Conservation (phyloP, 2,329 filamentous ascomycete species). For the Chaetomiaceae sp. region DNA sequence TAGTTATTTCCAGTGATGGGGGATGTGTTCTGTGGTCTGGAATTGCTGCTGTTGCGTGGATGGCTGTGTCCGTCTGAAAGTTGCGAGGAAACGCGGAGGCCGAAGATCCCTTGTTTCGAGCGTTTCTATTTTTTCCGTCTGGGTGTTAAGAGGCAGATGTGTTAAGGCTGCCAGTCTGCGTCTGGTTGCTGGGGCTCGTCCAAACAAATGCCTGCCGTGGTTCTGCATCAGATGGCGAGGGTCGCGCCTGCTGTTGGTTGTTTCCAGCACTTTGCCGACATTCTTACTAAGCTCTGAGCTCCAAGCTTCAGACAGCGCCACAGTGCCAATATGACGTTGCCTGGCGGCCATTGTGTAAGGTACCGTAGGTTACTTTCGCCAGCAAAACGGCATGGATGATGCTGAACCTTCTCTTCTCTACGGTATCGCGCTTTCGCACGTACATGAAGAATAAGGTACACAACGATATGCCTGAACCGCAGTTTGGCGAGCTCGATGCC, state of each 20-base stretch:
- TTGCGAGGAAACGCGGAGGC: conserved; percentile 5
- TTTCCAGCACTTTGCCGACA: background rate
- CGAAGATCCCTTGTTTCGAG: conserved; percentile 14
- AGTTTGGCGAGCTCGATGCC: too few relatives aligned
- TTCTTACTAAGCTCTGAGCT: background rate
- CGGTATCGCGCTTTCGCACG: too few relatives aligned
- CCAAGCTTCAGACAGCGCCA: too few relatives aligned
- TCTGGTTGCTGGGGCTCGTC: conserved; percentile 2
- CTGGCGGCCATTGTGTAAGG: too few relatives aligned
- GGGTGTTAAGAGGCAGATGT: conserved; percentile 1
- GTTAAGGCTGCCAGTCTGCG: background rate
- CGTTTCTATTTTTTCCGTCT: conserved; percentile 4
- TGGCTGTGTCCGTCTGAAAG: background rate
- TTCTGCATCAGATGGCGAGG: background rate
- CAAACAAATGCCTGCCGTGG: conserved; percentile 1
- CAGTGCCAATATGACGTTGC: too few relatives aligned
- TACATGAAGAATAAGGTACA: too few relatives aligned
- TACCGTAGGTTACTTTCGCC: too few relatives aligned
- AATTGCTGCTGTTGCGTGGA: too few relatives aligned
- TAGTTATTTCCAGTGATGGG: too few relatives aligned
- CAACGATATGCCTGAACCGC: too few relatives aligned
- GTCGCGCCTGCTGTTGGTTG: background rate
- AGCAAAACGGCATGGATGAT: too few relatives aligned
- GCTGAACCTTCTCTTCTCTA: too few relatives aligned
- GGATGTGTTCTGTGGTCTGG: background rate